A percentile compares a stretch with the other conserved stretches of the same genome.
phyloP scores from a whole-genome alignment of 2,329 filamentous ascomycete genomes.

The Neonectria sp. region DNA sequence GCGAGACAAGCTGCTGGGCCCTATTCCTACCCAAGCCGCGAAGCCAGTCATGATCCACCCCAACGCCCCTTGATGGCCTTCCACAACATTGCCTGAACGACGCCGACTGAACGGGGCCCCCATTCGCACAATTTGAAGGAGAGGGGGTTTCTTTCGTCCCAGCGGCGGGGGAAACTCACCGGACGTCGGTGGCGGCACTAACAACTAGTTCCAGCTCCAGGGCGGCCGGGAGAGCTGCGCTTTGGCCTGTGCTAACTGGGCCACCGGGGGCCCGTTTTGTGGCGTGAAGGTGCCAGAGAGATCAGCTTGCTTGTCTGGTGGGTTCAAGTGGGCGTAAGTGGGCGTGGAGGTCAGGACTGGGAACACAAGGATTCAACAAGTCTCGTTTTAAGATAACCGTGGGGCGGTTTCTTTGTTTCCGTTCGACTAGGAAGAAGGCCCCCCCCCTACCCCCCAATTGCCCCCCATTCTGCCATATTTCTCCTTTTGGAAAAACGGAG shows the following conservation, averaged over 20 bases:
- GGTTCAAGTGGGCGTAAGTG: not conserved
- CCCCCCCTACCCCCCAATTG: no score
- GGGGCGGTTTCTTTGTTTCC: not conserved
- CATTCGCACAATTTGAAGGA: constrained; percentile 15
- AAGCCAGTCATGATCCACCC: constrained; percentile 16
- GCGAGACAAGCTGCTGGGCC: constrained; percentile 8
- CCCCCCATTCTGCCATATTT: not conserved
- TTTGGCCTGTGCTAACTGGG: constrained; percentile 29
- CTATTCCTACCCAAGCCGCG: not conserved
- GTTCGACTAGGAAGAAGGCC: not conserved
- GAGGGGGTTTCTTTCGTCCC: constrained; percentile 20
- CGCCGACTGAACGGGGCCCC: constrained; percentile 1
- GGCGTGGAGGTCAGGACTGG: not conserved
- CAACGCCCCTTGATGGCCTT: constrained; percentile 10
- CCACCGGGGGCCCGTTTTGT: constrained; percentile 9
- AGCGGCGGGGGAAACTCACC: constrained; percentile 31
- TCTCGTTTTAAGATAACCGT: not conserved
- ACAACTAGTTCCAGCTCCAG: constrained; percentile 36
- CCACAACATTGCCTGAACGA: constrained; percentile 21
- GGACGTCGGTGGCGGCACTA: constrained; percentile 37
- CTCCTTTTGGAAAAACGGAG: constrained; percentile 30
- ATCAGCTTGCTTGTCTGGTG: constrained; percentile 1
- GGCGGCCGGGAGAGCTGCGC: constrained; percentile 35
- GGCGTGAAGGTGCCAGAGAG: constrained; percentile 14
- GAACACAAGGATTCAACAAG: not conserved